phyloP scores from a whole-genome alignment of 83 land plant species.

The Picea mariana region DNA sequence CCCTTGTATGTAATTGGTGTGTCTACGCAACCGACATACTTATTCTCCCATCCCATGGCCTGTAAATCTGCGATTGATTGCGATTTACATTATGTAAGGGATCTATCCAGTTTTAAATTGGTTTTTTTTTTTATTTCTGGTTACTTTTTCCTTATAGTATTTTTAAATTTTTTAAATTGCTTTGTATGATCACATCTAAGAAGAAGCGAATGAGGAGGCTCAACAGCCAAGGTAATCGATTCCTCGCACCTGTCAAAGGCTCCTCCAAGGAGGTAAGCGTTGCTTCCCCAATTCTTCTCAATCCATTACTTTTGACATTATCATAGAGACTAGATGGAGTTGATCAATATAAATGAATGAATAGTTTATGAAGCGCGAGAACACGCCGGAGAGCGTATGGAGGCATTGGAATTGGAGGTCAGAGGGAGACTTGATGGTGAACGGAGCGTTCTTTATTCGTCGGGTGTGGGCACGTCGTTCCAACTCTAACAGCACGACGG shows the following conservation, averaged over 20 bases:
- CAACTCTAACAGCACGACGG: not conserved
- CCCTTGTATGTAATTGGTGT: too few species aligned
- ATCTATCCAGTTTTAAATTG: too few species aligned
- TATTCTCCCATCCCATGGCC: too few species aligned
- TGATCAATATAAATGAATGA: not conserved
- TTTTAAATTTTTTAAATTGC: too few species aligned
- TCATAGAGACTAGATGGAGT: not conserved
- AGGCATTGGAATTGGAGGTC: conserved; percentile 6
- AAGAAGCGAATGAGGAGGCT: not conserved
- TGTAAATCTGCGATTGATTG: too few species aligned
- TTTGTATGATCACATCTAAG: too few species aligned
- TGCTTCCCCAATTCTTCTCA: not conserved
- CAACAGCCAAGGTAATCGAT: conserved; percentile 76
- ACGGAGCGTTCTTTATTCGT: conserved; percentile 41
- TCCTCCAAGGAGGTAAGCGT: conserved; percentile 70
- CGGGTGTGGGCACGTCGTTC: conserved; percentile 39
- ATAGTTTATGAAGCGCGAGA: conserved; percentile 26
- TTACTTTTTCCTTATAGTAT: too few species aligned
- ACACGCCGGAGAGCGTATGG: conserved; percentile 26
- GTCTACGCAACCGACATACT: too few species aligned
- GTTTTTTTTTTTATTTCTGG: too few species aligned
- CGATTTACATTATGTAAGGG: too few species aligned
- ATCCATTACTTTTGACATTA: not conserved
- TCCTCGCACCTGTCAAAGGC: conserved; percentile 45
- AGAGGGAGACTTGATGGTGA: conserved; percentile 29